Evolutionary conservation across 805 yeast species (phyloP), one percentile per base, ranked within the genome.

Genomic region (Hanseniaspora singularis): DNA sequence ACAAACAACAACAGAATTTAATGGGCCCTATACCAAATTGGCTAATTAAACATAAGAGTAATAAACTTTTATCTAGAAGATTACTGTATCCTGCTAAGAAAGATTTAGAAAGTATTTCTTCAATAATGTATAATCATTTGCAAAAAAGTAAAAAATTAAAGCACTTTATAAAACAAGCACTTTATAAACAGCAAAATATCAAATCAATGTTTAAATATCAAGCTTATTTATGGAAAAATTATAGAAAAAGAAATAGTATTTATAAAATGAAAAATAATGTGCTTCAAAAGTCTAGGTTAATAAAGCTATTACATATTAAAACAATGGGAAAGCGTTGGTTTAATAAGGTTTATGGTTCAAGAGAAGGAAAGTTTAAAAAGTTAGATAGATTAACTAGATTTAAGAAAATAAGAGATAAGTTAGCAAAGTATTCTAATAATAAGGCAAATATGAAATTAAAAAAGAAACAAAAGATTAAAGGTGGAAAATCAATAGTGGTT

Each of bases 181-280:
- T 37, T 8, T 44, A 44, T 28, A 37, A 44, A 22, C 37, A 44
- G n/a, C 48, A 44, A 31, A 30, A 37, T 4, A 23, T 44, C 9
- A 44, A 44, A 24, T 44, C 48, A 3, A 37, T 44, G 41, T 44
- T 44, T 19, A 44, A 44, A 15, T 44, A 44, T 28, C 48, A 44
- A 24, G 48, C 37, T n/a, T 30, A 20, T 5, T 12, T 44, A 9
- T 44, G 48, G 48, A 31, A 24, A 18, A 37, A 44, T 18, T 44
- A 30, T 11, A 36, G 33, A 26, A 44, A 28, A 31, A 36, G 48
- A 37, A 44, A 44, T 22, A 37, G 38, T 10, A 14, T 44, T 18
- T 44, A 44, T 20, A 44, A 44, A 28, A 14, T 44, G 24, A 44
- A 24, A n/a, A 44, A 37, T 18, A 19, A 27, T 8, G n/a, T 37